These are phyloP conservation scores for Fusarium sublunatum DNA, from an alignment of 2,329 filamentous ascomycete genomes.

Conservation along the genomic window DNA sequence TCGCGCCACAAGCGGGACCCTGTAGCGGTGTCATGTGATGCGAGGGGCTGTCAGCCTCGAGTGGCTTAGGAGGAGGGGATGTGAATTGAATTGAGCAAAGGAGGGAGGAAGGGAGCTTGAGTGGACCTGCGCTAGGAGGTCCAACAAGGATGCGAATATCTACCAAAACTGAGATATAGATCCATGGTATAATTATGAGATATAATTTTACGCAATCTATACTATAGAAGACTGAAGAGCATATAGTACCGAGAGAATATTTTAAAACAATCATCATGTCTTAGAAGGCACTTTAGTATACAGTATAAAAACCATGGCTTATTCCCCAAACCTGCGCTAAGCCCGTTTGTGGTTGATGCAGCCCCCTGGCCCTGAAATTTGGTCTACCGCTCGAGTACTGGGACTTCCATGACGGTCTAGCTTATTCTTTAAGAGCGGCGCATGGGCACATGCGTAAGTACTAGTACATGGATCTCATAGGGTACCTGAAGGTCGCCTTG, in stretches of 20 bases:
- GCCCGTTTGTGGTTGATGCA: slow-evolving; percentile 31
- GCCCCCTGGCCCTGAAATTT: slow-evolving; percentile 32
- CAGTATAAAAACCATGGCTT: no score
- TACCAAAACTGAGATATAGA: no score
- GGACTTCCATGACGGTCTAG: slow-evolving; percentile 31
- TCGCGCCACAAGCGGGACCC: slow-evolving; percentile 35
- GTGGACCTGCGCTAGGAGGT: slow-evolving; percentile 34
- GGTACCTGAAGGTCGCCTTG: slow-evolving; percentile 27
- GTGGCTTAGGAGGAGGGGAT: slow-evolving; percentile 28
- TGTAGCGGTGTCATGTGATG: slow-evolving; percentile 42
- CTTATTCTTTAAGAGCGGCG: slow-evolving; percentile 8
- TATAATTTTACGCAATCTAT: no score
- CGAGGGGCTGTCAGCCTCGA: slow-evolving; percentile 25
- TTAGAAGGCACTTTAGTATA: no score
- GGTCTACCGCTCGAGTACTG: slow-evolving; percentile 36
- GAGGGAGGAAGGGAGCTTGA: slow-evolving; percentile 39
- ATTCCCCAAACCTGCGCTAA: slow-evolving; percentile 14
- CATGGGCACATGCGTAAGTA: slow-evolving; percentile 24
- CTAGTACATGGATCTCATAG: slow-evolving; percentile 24
- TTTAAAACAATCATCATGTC: no score
- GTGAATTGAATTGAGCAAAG: slow-evolving; percentile 14
- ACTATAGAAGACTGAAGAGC: no score
- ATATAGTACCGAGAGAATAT: no score
- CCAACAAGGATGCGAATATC: no score
- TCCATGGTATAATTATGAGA: no score